phyloP scores from a whole-genome alignment of 208 protist genomes.

The Vickermania ingenoplastis region DNA sequence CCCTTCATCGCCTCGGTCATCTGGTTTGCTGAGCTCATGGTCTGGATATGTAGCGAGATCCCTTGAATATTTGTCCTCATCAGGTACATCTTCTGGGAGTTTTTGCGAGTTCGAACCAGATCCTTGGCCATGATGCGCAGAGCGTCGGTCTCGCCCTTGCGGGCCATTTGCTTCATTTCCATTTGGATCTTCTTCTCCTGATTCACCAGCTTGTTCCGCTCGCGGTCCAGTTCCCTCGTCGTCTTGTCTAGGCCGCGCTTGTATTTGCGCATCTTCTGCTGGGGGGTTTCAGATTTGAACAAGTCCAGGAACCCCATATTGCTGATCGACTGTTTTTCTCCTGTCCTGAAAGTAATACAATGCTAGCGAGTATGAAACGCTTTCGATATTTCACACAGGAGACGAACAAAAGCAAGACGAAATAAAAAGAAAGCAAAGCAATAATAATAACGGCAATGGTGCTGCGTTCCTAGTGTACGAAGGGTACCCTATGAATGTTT shows the following conservation, averaged over 20 bases:
- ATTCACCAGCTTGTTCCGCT: slow-evolving; percentile 88
- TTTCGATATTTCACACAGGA: background rate
- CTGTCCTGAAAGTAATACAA: background rate
- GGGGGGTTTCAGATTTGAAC: slow-evolving; percentile 80
- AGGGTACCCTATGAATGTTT: no score
- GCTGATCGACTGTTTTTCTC: background rate
- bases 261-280: slow-evolving; percentile 94
- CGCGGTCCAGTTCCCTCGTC: slow-evolving; percentile 94
- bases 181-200: slow-evolving; percentile 95
- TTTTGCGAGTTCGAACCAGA: slow-evolving; percentile 93
- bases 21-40: slow-evolving; percentile 84
- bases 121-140: slow-evolving; percentile 97
- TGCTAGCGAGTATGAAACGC: background rate
- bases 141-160: slow-evolving; percentile 93
- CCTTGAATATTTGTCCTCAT: slow-evolving; percentile 97
- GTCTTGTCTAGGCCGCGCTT: slow-evolving; percentile 92
- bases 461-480: no score
- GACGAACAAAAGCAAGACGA: background rate
- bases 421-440: no score
- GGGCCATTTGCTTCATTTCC: slow-evolving; percentile 96
- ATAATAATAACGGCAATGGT: no score
- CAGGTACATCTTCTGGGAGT: slow-evolving; percentile 95
- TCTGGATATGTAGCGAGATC: slow-evolving; percentile 92
- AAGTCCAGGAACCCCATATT: slow-evolving; percentile 45
- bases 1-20: slow-evolving; percentile 91